Percentiles rank a stretch among this genome's conserved stretches.
Conservation (phyloP, 2,329 filamentous ascomycete genomes). For the Pseudogymnoascus sp. region DNA sequence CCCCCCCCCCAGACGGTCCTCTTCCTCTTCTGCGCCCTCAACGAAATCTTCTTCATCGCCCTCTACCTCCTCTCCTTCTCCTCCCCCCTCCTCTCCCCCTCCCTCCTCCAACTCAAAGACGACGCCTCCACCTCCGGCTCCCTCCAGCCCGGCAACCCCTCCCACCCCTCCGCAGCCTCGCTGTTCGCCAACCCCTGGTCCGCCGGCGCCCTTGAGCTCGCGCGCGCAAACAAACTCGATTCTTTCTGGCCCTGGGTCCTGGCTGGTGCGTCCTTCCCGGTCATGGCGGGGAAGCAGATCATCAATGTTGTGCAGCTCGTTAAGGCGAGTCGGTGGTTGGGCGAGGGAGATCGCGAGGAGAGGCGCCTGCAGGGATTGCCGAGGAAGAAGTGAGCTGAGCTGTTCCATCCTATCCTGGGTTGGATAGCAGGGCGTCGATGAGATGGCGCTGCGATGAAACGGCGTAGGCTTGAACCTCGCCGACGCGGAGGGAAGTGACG, state of each 20-base stretch:
- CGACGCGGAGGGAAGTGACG: not conserved
- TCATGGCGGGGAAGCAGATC: slow-evolving; percentile 88
- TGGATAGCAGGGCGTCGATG: not conserved
- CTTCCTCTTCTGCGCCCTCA: slow-evolving; percentile 82
- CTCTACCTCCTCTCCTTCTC: slow-evolving; percentile 97
- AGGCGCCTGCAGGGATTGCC: slow-evolving; percentile 51
- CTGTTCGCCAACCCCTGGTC: slow-evolving; percentile 87
- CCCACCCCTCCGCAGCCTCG: slow-evolving; percentile 60
- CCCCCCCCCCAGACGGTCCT: slow-evolving; percentile 67
- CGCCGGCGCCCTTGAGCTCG: slow-evolving; percentile 85
- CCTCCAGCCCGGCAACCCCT: slow-evolving; percentile 58
- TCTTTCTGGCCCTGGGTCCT: slow-evolving; percentile 72
- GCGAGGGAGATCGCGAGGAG: slow-evolving; percentile 74
- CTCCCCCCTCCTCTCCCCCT: slow-evolving; percentile 79
- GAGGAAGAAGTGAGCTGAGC: slow-evolving; percentile 32
- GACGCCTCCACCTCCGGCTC: slow-evolving; percentile 47
- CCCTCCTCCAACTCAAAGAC: slow-evolving; percentile 59
- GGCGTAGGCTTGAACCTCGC: not conserved
- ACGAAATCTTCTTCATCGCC: slow-evolving; percentile 97
- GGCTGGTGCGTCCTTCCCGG: slow-evolving; percentile 68
- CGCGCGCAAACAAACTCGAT: slow-evolving; percentile 88
- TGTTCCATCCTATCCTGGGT: not conserved
- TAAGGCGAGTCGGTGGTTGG: slow-evolving; percentile 86
- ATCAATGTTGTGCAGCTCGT: slow-evolving; percentile 93
- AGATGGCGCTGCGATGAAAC: not conserved